These are phyloP conservation scores for Echinosophora koreensis DNA, from an alignment of 306 rosid species.

Conservation along the genomic window DNA sequence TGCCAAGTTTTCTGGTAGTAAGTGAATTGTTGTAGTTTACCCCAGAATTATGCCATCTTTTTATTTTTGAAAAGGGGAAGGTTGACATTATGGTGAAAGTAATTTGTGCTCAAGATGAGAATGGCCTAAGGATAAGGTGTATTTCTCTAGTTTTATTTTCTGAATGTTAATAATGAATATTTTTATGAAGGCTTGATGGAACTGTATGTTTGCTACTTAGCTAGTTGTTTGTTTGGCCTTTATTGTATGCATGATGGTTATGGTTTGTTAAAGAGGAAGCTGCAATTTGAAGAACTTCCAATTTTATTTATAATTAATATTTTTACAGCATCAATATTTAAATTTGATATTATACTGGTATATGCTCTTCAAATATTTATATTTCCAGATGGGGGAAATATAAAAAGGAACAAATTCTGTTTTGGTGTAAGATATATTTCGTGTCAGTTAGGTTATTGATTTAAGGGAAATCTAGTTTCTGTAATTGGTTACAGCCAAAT, in stretches of 20 bases:
- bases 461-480: background rate
- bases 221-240: background rate
- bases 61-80: background rate
- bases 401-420: slow-evolving; percentile 3
- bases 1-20: background rate
- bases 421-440: slow-evolving; percentile 6
- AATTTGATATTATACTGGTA: slow-evolving; percentile 11
- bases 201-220: background rate
- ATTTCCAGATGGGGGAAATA: background rate
- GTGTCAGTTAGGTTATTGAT: slow-evolving; percentile 12
- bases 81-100: background rate
- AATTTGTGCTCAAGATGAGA: background rate
- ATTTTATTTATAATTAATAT: background rate
- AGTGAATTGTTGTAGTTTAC: background rate
- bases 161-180: background rate
- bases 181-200: slow-evolving; percentile 6
- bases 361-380: background rate
- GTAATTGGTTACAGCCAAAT: background rate
- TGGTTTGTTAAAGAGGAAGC: slow-evolving; percentile 8
- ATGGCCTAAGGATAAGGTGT: background rate
- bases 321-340: background rate
- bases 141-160: background rate
- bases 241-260: background rate
- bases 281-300: background rate
- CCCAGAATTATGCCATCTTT: background rate